These are phyloP conservation scores for Globisporangium nagaii DNA, from an alignment of 352 stramenopile genomes.

Conservation along the genomic window DNA sequence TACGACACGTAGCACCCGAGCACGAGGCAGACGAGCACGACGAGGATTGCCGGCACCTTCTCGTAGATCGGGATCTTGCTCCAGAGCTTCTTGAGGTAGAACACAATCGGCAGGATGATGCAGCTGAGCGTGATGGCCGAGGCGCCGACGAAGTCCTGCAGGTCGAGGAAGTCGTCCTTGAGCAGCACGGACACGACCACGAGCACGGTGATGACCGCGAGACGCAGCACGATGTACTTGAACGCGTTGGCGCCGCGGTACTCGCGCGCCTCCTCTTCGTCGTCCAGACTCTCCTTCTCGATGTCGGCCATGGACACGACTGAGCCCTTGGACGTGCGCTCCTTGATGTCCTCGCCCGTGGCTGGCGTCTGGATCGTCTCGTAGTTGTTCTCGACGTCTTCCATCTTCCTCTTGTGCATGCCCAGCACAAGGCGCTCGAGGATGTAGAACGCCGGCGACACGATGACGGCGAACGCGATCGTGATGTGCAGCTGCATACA, in stretches of 20 bases:
- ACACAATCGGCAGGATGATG: constrained; percentile 42
- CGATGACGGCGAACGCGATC: constrained; percentile 43
- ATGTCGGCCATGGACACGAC: constrained; percentile 24
- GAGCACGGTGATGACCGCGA: constrained; percentile 32
- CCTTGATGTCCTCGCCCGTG: constrained; percentile 3
- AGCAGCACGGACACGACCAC: constrained; percentile 32
- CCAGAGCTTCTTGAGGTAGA: constrained; percentile 49
- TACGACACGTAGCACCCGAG: constrained; percentile 50
- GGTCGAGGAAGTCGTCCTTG: constrained; percentile 48
- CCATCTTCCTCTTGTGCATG: constrained; percentile 39
- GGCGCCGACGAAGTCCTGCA: constrained; percentile 50
- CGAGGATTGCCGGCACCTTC: constrained; percentile 29
- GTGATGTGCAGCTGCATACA: constrained; percentile 48
- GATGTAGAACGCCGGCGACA: constrained; percentile 54
- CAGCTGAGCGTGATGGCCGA: constrained; percentile 47
- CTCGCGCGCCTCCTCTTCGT: constrained; percentile 30
- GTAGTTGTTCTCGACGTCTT: constrained; percentile 18
- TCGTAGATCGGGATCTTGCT: constrained; percentile 31
- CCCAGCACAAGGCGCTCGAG: constrained; percentile 51
- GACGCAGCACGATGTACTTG: constrained; percentile 41
- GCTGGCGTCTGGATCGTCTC: constrained; percentile 3
- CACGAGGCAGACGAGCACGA: constrained; percentile 35
- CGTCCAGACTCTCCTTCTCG: constrained; percentile 28
- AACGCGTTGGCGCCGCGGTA: constrained; percentile 37
- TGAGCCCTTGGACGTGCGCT: constrained; percentile 19